A percentile compares a stretch with the other conserved stretches of the same genome.
Evolutionary conservation across 495 filamentous ascomycete species (phyloP).

Genomic region (Aspergillus egyptiacus): DNA sequence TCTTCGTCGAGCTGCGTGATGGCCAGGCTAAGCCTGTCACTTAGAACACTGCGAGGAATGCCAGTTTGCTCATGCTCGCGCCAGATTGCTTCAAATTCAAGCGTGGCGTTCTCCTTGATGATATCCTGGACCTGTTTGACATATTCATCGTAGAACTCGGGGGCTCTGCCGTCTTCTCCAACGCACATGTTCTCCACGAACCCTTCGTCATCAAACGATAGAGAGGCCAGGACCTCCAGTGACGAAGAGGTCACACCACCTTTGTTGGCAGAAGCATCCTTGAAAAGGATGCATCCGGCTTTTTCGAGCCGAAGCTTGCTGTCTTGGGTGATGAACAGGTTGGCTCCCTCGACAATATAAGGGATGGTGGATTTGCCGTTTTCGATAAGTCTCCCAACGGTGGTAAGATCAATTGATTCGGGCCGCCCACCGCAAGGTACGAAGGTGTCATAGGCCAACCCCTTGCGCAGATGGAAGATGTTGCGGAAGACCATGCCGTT

Average conservation of each 20-base stretch:
- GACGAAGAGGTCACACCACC: conserved; percentile 98
- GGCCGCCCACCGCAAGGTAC: conserved; percentile 96
- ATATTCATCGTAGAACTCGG: conserved; percentile 86
- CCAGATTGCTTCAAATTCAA: conserved; percentile 99
- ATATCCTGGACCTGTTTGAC: conserved; percentile 85
- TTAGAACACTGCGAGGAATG: conserved; percentile 71
- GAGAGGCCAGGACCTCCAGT: conserved; percentile 86
- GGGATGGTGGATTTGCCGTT: conserved; percentile 79
- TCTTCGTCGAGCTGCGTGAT: conserved; percentile 96
- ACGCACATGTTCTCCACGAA: conserved; percentile 95
- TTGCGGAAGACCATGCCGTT: conserved; percentile 97
- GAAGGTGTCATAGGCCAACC: conserved; percentile 74
- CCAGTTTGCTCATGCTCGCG: conserved; percentile 80
- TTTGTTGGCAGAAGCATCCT: conserved; percentile 98
- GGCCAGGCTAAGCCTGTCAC: conserved; percentile 79
- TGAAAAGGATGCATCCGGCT: conserved; percentile 89
- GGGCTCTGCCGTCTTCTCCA: conserved; percentile 65
- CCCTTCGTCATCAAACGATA: conserved; percentile 83
- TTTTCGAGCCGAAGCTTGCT: conserved; percentile 91
- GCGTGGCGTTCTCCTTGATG: conserved; percentile 79
- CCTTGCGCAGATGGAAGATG: conserved; percentile 83
- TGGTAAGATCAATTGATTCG: conserved; percentile 90
- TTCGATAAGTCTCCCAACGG: conserved; percentile 73
- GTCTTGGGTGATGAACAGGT: conserved; percentile 98
- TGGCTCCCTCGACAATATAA: conserved; percentile 96